Percentiles rank a stretch among this genome's conserved stretches.
Evolutionary conservation across 2,329 filamentous ascomycete genomes (phyloP).

Genomic region (Gliomastix tumulicola): DNA sequence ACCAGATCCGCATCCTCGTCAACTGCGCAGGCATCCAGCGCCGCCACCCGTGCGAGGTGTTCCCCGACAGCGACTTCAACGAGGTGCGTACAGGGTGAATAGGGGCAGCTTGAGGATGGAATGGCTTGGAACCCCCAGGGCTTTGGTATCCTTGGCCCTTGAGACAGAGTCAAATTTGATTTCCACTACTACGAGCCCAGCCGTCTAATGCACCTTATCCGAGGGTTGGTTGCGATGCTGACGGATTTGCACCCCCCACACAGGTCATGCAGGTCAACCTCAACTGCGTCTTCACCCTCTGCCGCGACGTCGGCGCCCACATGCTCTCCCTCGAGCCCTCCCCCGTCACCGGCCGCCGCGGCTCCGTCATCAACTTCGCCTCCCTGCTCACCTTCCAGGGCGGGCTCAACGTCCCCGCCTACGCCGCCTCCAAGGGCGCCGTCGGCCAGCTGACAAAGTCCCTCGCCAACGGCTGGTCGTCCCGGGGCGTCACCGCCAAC

Average conservation of each 20-base stretch:
- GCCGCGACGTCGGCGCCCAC: constrained; percentile 71
- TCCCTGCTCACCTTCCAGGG: constrained; percentile 80
- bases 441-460: constrained; percentile 81
- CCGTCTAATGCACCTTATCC: too few relatives aligned
- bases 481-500: constrained; percentile 76
- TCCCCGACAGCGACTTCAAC: constrained; percentile 72
- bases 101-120: too few relatives aligned
- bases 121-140: too few relatives aligned
- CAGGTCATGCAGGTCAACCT: constrained; percentile 88
- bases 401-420: constrained; percentile 81
- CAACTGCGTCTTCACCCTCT: constrained; percentile 70
- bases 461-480: constrained; percentile 79
- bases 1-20: constrained; percentile 68
- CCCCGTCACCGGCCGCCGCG: constrained; percentile 45
- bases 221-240: background rate
- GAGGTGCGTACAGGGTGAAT: constrained; percentile 45
- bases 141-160: too few relatives aligned
- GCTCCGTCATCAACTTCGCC: constrained; percentile 78
- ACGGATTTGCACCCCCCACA: constrained; percentile 24
- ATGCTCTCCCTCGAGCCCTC: constrained; percentile 56
- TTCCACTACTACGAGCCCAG: too few relatives aligned
- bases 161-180: too few relatives aligned
- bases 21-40: constrained; percentile 86
- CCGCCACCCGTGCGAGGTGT: constrained; percentile 66
- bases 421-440: constrained; percentile 79